Conservation (phyloP, 805 yeast species). For the Pichia eremophila region DNA sequence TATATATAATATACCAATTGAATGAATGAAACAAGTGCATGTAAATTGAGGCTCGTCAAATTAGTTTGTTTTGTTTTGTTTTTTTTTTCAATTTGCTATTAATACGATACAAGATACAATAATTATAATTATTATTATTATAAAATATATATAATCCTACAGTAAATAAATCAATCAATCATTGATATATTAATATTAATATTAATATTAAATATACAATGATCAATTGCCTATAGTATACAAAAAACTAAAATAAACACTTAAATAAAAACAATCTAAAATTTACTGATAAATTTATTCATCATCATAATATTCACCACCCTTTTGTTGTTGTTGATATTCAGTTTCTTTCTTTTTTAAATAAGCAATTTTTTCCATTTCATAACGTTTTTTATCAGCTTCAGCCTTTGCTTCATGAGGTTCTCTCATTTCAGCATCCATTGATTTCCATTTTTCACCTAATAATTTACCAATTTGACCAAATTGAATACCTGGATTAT, state of each 20-base stretch:
- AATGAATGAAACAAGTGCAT: too few species aligned
- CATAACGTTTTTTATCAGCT: constrained; percentile 95
- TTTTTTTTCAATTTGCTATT: too few species aligned
- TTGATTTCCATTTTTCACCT: constrained; percentile 96
- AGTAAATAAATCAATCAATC: too few species aligned
- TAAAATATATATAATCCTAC: too few species aligned
- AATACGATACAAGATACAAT: too few species aligned
- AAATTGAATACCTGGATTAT: constrained; percentile 91
- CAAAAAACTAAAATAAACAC: not conserved
- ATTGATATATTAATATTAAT: too few species aligned
- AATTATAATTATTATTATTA: too few species aligned
- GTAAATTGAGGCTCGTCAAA: too few species aligned
- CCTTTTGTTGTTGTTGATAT: constrained; percentile 5
- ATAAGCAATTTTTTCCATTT: constrained; percentile 87
- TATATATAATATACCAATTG: too few species aligned
- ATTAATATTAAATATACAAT: not conserved
- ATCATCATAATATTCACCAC: not conserved
- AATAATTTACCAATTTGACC: constrained; percentile 92
- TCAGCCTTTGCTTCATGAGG: constrained; percentile 93
- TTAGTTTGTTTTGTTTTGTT: too few species aligned
- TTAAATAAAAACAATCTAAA: not conserved
- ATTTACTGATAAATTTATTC: not conserved
- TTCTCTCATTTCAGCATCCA: constrained; percentile 68
- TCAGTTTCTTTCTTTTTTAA: constrained; percentile 25
- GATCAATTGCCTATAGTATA: too few species aligned